These are phyloP conservation scores for Zygosaccharomyces lentus DNA, from an alignment of 805 yeast genomes.

Conservation along the genomic window DNA sequence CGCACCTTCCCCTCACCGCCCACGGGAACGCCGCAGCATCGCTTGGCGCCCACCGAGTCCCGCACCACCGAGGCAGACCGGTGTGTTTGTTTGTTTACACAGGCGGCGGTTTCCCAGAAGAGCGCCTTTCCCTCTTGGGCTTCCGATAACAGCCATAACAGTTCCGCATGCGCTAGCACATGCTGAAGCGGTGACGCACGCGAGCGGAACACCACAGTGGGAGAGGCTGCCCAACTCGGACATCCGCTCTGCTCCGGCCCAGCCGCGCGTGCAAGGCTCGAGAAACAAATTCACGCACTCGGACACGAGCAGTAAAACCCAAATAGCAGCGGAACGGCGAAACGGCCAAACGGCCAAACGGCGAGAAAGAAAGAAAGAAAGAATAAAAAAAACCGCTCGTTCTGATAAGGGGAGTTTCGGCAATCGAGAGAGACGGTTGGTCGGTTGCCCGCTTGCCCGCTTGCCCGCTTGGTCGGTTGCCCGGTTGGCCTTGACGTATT, in stretches of 20 bases:
- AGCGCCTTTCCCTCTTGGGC: not conserved
- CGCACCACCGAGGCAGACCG: not conserved
- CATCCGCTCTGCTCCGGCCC: not conserved
- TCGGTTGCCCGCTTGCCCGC: no score
- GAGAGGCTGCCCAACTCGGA: not conserved
- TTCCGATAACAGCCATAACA: conserved; percentile 4
- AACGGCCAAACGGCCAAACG: not conserved
- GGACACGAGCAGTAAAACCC: not conserved
- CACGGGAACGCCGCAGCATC: not conserved
- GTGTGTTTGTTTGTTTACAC: conserved; percentile 4
- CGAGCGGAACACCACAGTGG: not conserved
- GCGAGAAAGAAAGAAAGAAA: not conserved
- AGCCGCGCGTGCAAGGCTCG: not conserved
- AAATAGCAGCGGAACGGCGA: not conserved
- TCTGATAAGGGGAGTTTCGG: no score
- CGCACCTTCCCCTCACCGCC: no score
- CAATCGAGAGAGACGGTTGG: no score
- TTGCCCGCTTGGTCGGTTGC: no score
- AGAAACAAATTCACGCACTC: conserved; percentile 1
- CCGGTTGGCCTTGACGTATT: no score
- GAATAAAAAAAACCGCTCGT: no score
- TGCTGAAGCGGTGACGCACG: not conserved
- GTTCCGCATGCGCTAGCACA: not conserved
- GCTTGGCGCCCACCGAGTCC: not conserved
- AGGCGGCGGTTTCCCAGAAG: conserved; percentile 1